phyloP scores from a whole-genome alignment of 1,284 basidiomycete species.

The Trichosporon sp. region DNA sequence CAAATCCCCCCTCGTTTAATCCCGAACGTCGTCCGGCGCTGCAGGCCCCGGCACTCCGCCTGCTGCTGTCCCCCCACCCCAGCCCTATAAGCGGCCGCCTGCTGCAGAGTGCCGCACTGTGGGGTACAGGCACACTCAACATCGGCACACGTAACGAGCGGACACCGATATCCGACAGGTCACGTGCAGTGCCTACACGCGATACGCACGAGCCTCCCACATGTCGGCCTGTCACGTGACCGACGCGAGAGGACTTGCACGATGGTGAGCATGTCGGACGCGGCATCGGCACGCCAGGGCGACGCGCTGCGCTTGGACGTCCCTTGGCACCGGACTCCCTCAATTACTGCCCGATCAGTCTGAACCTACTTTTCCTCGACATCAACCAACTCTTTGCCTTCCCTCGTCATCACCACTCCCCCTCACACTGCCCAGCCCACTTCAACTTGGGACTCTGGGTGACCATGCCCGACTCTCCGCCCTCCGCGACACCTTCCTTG shows the following conservation, averaged over 20 bases:
- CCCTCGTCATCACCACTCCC: background rate
- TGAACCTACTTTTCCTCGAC: background rate
- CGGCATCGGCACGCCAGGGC: background rate
- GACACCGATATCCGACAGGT: background rate
- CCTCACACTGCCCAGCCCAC: background rate
- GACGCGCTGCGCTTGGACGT: background rate
- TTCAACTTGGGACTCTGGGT: background rate
- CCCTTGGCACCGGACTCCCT: background rate
- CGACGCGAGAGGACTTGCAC: background rate
- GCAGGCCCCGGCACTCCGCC: constrained; percentile 16
- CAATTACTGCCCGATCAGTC: constrained; percentile 8
- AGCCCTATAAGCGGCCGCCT: constrained; percentile 5
- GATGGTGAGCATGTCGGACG: background rate
- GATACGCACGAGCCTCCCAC: background rate
- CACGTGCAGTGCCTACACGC: background rate
- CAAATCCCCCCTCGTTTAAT: background rate
- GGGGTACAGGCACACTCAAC: background rate
- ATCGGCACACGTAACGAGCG: background rate
- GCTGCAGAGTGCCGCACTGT: background rate
- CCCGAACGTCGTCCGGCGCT: constrained; percentile 9
- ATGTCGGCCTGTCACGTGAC: background rate
- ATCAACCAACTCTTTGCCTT: background rate
- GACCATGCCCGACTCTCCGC: constrained; percentile 9
- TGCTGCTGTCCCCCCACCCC: background rate
- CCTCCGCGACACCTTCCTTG: background rate